These are phyloP conservation scores for Coleophoma cylindrospora DNA, from an alignment of 2,329 filamentous ascomycete species.

Conservation along the genomic window DNA sequence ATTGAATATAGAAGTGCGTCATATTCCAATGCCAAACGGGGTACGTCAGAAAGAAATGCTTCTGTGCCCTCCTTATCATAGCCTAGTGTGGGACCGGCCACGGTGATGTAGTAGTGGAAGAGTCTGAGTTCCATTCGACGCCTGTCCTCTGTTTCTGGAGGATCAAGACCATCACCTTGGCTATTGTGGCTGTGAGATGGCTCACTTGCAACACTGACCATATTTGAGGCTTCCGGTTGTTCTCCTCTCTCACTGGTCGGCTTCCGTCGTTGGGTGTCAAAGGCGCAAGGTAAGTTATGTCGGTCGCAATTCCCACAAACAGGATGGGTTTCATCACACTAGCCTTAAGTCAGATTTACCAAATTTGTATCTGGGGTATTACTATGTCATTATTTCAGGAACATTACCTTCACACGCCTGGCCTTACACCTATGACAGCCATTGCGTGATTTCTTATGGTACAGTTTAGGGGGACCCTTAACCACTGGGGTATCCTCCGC, in stretches of 20 bases:
- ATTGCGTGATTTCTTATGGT: constrained; percentile 26
- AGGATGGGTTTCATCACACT: constrained; percentile 19
- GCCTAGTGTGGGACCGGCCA: constrained; percentile 9
- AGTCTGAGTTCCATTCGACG: constrained; percentile 16
- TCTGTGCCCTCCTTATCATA: constrained; percentile 3
- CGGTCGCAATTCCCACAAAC: constrained; percentile 11
- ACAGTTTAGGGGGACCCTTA: constrained; percentile 1
- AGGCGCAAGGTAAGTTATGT: constrained; percentile 14
- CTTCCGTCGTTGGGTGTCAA: constrained; percentile 1
- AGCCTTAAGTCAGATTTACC: background rate
- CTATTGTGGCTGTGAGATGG: constrained; percentile 1
- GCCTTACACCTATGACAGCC: constrained; percentile 26
- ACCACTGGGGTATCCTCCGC: no score
- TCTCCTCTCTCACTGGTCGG: background rate
- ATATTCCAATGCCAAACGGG: constrained; percentile 11
- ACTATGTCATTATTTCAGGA: background rate
- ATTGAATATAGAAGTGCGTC: constrained; percentile 14
- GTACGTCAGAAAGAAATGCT: constrained; percentile 4
- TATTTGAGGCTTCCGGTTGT: background rate
- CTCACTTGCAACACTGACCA: background rate
- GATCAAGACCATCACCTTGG: background rate
- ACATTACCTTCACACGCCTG: constrained; percentile 25
- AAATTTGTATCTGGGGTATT: background rate
- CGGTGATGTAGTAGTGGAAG: constrained; percentile 15
- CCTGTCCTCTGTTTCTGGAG: constrained; percentile 10